phyloP scores from a whole-genome alignment of 371 early-diverging fungal genomes.

The Rhizomucor pusillus region DNA sequence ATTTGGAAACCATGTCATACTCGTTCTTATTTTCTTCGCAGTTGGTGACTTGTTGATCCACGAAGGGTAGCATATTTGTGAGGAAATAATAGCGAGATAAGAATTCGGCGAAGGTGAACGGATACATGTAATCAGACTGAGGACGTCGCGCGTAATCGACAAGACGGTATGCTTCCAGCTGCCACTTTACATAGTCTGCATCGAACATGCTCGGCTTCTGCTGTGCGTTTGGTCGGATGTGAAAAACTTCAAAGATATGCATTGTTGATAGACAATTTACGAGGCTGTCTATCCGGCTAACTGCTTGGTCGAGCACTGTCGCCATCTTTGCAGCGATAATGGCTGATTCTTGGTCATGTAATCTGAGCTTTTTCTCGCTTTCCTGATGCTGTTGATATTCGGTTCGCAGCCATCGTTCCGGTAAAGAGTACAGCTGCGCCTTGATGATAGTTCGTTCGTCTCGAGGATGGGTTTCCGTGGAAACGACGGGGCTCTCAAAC shows the following conservation, averaged over 20 bases:
- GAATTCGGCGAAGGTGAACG: constrained; percentile 54
- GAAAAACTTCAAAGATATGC: constrained; percentile 66
- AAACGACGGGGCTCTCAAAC: constrained; percentile 76
- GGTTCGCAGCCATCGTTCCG: constrained; percentile 4
- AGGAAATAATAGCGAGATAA: constrained; percentile 47
- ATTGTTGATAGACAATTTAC: constrained; percentile 37
- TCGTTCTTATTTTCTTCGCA: not conserved
- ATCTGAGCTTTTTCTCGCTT: not conserved
- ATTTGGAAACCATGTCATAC: not conserved
- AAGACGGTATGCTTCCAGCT: constrained; percentile 40
- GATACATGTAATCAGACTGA: constrained; percentile 15
- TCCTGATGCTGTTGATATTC: not conserved
- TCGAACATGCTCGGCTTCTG: constrained; percentile 29
- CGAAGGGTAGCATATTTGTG: constrained; percentile 13
- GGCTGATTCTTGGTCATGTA: not conserved
- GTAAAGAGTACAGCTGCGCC: constrained; percentile 24
- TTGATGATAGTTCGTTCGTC: constrained; percentile 57
- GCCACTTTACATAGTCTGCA: constrained; percentile 34
- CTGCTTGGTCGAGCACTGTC: constrained; percentile 24
- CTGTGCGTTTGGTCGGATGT: constrained; percentile 42
- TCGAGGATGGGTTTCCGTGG: constrained; percentile 84
- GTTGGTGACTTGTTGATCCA: not conserved
- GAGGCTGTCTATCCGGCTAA: constrained; percentile 22
- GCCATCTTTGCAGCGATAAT: constrained; percentile 10
- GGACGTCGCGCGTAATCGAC: constrained; percentile 13